Evolutionary conservation across 805 yeast genomes (phyloP).

Genomic region (Lipomyces kockii): DNA sequence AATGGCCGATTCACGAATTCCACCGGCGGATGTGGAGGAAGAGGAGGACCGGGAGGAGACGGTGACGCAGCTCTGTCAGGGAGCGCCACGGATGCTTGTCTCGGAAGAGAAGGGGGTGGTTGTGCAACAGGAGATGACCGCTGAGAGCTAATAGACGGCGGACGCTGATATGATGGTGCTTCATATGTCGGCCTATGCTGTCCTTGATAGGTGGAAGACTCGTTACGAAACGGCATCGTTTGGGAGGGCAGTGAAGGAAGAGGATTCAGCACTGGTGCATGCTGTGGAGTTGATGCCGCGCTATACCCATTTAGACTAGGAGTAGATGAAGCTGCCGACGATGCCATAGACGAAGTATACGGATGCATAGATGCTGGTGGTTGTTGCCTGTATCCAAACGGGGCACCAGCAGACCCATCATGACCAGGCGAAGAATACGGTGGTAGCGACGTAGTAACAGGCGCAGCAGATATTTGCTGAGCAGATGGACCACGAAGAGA

Average conservation of each 20-base stretch:
- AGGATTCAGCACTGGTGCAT: not conserved
- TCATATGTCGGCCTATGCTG: conserved; percentile 4
- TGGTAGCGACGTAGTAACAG: not conserved
- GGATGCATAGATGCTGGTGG: not conserved
- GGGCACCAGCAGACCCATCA: not conserved
- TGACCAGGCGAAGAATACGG: not conserved
- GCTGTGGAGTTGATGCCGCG: conserved; percentile 4
- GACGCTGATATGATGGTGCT: conserved; percentile 5
- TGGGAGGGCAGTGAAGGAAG: conserved; percentile 20
- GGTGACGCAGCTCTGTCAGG: conserved; percentile 23
- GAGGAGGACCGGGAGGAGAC: conserved; percentile 28
- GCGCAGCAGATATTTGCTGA: not conserved
- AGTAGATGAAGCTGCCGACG: conserved; percentile 10
- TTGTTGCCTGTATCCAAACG: not conserved
- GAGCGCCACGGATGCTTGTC: conserved; percentile 19
- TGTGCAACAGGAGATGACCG: conserved; percentile 8
- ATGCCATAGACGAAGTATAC: not conserved
- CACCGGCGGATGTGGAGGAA: conserved; percentile 33
- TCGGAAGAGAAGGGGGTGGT: conserved; percentile 5
- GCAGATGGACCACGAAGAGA: not conserved
- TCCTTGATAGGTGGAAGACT: conserved; percentile 2
- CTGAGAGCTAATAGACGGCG: conserved; percentile 1
- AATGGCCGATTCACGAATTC: conserved; percentile 24
- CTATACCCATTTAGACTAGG: conserved; percentile 6
- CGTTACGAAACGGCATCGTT: conserved; percentile 16